Percentiles rank a stretch among this genome's conserved stretches.
Conservation (phyloP, 139 green algal genomes). For the Picochlorum sp. region DNA sequence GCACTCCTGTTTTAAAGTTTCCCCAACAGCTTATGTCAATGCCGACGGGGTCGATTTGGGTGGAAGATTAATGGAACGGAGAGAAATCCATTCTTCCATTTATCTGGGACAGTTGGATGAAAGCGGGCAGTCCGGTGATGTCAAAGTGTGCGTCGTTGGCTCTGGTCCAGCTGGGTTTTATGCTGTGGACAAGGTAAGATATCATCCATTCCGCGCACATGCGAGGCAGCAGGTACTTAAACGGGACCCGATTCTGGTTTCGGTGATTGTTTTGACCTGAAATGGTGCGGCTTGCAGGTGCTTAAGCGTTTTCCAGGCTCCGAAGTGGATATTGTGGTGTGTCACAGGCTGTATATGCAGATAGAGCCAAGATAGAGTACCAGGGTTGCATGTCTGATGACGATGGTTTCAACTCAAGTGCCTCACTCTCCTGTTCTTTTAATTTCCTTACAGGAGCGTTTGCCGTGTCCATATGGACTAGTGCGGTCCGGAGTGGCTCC, state of each 20-base stretch:
- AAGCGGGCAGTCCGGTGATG: too few relatives aligned
- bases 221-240: neutral
- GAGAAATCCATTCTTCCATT: too few relatives aligned
- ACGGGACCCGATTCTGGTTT: neutral
- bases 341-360: too few relatives aligned
- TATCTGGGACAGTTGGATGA: too few relatives aligned
- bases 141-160: constrained; percentile 67
- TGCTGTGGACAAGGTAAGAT: constrained; percentile 58
- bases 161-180: constrained; percentile 83
- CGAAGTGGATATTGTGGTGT: constrained; percentile 35
- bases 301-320: constrained; percentile 33
- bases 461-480: constrained; percentile 89
- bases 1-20: too few relatives aligned
- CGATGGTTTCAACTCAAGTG: neutral
- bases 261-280: neutral
- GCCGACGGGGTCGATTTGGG: too few relatives aligned
- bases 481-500: constrained; percentile 90
- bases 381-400: too few relatives aligned
- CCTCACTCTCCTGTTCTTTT: neutral
- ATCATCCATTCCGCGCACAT: too few relatives aligned
- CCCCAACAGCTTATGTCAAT: too few relatives aligned
- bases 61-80: too few relatives aligned
- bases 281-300: constrained; percentile 33
- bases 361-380: too few relatives aligned
- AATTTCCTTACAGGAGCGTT: constrained; percentile 43